These are phyloP conservation scores for Sphagnurus paluster DNA, from an alignment of 1,284 basidiomycete genomes.

Conservation along the genomic window DNA sequence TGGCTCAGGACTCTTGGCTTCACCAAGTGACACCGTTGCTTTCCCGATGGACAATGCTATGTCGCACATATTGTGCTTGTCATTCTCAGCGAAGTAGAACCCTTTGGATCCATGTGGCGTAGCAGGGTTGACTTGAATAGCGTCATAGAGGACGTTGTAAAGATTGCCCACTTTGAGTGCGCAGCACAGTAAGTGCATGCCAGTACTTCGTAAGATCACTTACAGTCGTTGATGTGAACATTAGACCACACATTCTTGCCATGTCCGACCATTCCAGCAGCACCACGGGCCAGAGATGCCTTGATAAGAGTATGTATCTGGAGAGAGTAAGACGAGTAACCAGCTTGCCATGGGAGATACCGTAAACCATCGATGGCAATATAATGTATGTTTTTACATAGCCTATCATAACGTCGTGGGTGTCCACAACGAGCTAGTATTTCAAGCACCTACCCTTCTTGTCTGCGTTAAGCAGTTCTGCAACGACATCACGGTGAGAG, in stretches of 20 bases:
- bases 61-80: constrained; percentile 31
- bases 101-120: constrained; percentile 45
- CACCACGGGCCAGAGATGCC: constrained; percentile 32
- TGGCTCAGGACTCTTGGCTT: constrained; percentile 35
- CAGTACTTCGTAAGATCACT: background rate
- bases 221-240: constrained; percentile 31
- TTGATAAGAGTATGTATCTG: constrained; percentile 37
- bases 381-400: constrained; percentile 42
- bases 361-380: constrained; percentile 41
- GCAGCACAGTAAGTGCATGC: background rate
- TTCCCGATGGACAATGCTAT: constrained; percentile 30
- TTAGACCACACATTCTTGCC: constrained; percentile 46
- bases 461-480: constrained; percentile 41
- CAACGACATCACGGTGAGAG: constrained; percentile 49
- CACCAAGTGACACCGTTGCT: constrained; percentile 35
- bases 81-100: constrained; percentile 34
- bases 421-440: too few relatives aligned
- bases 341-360: constrained; percentile 33
- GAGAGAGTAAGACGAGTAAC: constrained; percentile 34
- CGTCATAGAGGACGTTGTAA: constrained; percentile 20
- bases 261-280: constrained; percentile 40
- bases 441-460: constrained; percentile 33
- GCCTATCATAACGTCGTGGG: constrained; percentile 26
- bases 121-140: constrained; percentile 12
- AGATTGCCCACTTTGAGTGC: constrained; percentile 23